Evolutionary conservation across 1,284 basidiomycete species (phyloP).

Genomic region (Athelia sp.): DNA sequence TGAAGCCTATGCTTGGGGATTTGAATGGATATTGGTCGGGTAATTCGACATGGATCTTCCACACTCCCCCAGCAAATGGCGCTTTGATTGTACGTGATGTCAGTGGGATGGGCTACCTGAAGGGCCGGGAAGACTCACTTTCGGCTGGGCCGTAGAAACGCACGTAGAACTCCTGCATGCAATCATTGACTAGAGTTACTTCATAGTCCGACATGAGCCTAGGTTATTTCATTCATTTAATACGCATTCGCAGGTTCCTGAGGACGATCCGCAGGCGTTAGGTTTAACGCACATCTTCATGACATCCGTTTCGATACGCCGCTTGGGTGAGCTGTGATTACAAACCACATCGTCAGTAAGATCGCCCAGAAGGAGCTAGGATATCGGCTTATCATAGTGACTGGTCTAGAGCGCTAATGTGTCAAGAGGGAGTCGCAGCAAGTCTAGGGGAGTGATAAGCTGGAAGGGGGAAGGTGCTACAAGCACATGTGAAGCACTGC

Average conservation of each 20-base stretch:
- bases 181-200: conserved; percentile 96
- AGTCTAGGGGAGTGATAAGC: too few relatives aligned
- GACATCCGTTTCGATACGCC: conserved; percentile 97
- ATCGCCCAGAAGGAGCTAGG: too few relatives aligned
- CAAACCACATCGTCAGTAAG: background rate
- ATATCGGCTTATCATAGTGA: too few relatives aligned
- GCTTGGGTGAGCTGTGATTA: conserved; percentile 41
- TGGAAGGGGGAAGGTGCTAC: too few relatives aligned
- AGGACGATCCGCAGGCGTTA: background rate
- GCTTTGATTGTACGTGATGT: conserved; percentile 43
- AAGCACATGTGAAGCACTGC: too few relatives aligned
- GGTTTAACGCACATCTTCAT: conserved; percentile 84
- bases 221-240: conserved; percentile 11
- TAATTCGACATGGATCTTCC: conserved; percentile 99
- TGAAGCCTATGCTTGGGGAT: conserved; percentile 97
- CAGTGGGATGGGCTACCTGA: conserved; percentile 1
- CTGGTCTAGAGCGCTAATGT: too few relatives aligned
- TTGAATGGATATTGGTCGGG: conserved; percentile 99
- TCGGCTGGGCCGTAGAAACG: conserved; percentile 92
- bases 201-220: conserved; percentile 98
- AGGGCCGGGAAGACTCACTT: conserved; percentile 56
- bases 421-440: too few relatives aligned
- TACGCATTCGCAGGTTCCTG: background rate
- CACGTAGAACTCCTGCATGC: conserved; percentile 98
- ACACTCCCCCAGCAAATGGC: conserved; percentile 92